phyloP scores from a whole-genome alignment of 192 early-diverging fungal genomes.

The Chytriomyces sp. region DNA sequence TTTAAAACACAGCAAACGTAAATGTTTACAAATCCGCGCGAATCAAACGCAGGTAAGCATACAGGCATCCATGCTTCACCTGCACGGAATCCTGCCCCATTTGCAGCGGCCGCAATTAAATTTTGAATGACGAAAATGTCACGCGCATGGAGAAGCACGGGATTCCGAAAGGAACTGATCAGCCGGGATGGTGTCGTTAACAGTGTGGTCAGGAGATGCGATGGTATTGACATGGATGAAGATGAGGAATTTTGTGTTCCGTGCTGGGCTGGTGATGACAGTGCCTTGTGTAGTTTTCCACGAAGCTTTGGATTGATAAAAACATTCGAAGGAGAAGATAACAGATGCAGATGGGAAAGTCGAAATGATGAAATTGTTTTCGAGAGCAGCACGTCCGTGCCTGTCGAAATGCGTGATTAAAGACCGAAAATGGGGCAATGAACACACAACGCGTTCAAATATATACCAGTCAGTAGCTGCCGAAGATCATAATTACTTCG shows the following conservation, averaged over 20 bases:
- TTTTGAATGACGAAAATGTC: conserved; percentile 74
- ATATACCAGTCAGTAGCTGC: conserved; percentile 61
- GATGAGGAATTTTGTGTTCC: too few relatives aligned
- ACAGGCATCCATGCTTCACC: conserved; percentile 92
- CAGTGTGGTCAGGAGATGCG: conserved; percentile 73
- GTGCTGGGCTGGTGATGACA: conserved; percentile 43
- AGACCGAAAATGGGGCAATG: neutral
- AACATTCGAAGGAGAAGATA: conserved; percentile 79
- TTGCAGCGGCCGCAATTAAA: conserved; percentile 77
- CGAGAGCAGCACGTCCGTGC: conserved; percentile 82
- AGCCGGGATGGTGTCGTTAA: conserved; percentile 68
- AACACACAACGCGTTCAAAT: neutral
- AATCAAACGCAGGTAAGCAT: conserved; percentile 88
- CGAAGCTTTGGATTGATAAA: conserved; percentile 70
- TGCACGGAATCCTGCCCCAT: conserved; percentile 67
- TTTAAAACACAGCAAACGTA: conserved; percentile 82
- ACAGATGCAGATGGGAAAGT: conserved; percentile 71
- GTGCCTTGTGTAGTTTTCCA: conserved; percentile 67
- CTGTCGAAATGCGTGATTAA: conserved; percentile 27
- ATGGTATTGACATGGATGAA: neutral
- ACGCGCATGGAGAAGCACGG: conserved; percentile 76
- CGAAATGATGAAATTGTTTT: conserved; percentile 74
- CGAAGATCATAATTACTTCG: conserved; percentile 88
- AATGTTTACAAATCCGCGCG: conserved; percentile 83
- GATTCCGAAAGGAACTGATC: conserved; percentile 66